phyloP scores from a whole-genome alignment of 1,284 basidiomycete genomes.

The Papiliotrema flavescens region DNA sequence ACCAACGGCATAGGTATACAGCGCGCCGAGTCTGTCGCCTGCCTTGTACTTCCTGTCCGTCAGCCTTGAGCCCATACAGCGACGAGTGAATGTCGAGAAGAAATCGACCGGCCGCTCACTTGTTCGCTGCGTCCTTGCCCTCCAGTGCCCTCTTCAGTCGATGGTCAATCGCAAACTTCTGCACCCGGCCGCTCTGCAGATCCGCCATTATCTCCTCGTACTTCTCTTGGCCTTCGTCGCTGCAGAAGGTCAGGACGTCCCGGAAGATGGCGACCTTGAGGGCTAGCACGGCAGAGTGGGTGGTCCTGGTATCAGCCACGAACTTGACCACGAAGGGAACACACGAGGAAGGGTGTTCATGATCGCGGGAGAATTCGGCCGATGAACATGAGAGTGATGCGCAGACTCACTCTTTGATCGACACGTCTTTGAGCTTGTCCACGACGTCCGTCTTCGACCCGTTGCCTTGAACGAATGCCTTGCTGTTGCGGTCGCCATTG shows the following conservation, averaged over 20 bases:
- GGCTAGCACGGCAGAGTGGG: constrained; percentile 55
- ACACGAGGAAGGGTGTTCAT: too few species aligned
- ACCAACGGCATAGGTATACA: constrained; percentile 18
- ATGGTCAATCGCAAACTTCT: constrained; percentile 1
- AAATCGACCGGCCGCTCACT: too few species aligned
- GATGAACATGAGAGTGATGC: too few species aligned
- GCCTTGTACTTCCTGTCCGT: constrained; percentile 15
- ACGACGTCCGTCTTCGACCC: too few species aligned
- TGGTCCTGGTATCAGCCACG: too few species aligned
- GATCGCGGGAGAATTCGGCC: too few species aligned
- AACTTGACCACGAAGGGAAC: too few species aligned
- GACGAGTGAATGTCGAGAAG: too few species aligned
- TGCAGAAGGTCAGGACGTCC: constrained; percentile 66
- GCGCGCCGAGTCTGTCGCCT: constrained; percentile 10
- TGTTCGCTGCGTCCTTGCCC: constrained; percentile 13
- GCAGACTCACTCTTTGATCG: too few species aligned
- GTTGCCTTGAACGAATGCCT: too few species aligned
- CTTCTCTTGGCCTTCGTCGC: constrained; percentile 1
- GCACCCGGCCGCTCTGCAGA: constrained; percentile 5
- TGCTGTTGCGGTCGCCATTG: too few species aligned
- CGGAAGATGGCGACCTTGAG: constrained; percentile 94
- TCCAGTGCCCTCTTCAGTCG: constrained; percentile 9
- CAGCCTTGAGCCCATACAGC: neutral
- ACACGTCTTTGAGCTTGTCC: too few species aligned
- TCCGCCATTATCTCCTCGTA: constrained; percentile 7